Evolutionary conservation across 108 stramenopile species (phyloP).

Genomic region (Nannochloropsis salina): DNA sequence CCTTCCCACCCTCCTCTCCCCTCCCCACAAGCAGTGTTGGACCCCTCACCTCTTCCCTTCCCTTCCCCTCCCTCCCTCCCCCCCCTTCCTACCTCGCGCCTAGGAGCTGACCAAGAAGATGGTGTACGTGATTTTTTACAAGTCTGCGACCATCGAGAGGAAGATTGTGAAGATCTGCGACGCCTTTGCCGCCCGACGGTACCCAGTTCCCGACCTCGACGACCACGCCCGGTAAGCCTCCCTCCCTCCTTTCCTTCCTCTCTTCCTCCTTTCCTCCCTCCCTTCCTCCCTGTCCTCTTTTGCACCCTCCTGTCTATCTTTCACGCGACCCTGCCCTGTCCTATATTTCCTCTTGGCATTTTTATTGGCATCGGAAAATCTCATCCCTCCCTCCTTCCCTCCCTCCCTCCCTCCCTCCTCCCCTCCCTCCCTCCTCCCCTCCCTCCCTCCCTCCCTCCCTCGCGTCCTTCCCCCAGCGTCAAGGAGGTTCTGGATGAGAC

Average conservation of each 20-base stretch:
- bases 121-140: slow-evolving; percentile 96
- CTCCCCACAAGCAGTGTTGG: too few species aligned
- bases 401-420: neutral
- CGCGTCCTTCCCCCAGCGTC: too few species aligned
- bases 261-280: too few species aligned
- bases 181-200: slow-evolving; percentile 84
- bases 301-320: too few species aligned
- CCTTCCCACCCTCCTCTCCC: too few species aligned
- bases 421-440: neutral
- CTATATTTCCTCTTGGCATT: neutral
- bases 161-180: slow-evolving; percentile 97
- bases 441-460: neutral
- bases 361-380: neutral
- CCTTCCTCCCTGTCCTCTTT: too few species aligned
- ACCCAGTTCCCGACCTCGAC: slow-evolving; percentile 78
- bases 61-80: too few species aligned
- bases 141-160: slow-evolving; percentile 69
- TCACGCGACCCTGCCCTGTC: too few species aligned
- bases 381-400: neutral
- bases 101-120: slow-evolving; percentile 71
- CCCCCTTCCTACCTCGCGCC: too few species aligned
- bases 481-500: slow-evolving; percentile 45
- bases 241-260: too few species aligned
- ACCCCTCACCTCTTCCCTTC: too few species aligned
- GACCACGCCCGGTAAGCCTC: slow-evolving; percentile 53